These are phyloP conservation scores for Cutaneotrichosporon sp. DNA, from an alignment of 1,284 basidiomycete genomes.

Conservation along the genomic window DNA sequence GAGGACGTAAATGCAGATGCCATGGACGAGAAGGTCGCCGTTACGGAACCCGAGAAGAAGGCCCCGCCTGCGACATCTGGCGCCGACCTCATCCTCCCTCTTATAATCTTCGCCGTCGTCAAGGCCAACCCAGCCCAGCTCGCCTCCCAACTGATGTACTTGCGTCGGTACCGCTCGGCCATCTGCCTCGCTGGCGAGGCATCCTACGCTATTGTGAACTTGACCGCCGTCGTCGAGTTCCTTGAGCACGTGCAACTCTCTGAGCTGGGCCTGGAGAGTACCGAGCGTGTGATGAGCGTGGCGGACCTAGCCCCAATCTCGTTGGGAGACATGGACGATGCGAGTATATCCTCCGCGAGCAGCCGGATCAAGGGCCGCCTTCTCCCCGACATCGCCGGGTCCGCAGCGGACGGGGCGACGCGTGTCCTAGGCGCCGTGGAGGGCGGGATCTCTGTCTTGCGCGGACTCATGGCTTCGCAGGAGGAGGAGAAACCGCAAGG, in stretches of 20 bases:
- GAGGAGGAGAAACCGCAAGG: background rate
- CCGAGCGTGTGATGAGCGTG: conserved; percentile 64
- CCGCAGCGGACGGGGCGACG: conserved; percentile 70
- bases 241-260: conserved; percentile 85
- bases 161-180: conserved; percentile 75
- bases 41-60: conserved; percentile 13
- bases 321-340: conserved; percentile 53
- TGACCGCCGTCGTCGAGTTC: conserved; percentile 91
- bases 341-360: conserved; percentile 47
- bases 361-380: conserved; percentile 63
- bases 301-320: conserved; percentile 75
- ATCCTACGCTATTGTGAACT: conserved; percentile 86
- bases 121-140: conserved; percentile 80
- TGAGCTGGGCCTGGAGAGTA: conserved; percentile 69
- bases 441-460: conserved; percentile 65
- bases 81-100: conserved; percentile 60
- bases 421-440: conserved; percentile 84
- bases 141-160: conserved; percentile 80
- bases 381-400: conserved; percentile 61
- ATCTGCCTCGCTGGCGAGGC: conserved; percentile 75
- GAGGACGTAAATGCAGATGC: background rate
- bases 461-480: conserved; percentile 58
- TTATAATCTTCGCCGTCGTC: conserved; percentile 88
- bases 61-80: conserved; percentile 41
- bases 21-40: conserved; percentile 3